Percentiles rank a stretch among this genome's conserved stretches.
Conservation (phyloP, 2,329 filamentous ascomycete species). For the Aspergillus felis region DNA sequence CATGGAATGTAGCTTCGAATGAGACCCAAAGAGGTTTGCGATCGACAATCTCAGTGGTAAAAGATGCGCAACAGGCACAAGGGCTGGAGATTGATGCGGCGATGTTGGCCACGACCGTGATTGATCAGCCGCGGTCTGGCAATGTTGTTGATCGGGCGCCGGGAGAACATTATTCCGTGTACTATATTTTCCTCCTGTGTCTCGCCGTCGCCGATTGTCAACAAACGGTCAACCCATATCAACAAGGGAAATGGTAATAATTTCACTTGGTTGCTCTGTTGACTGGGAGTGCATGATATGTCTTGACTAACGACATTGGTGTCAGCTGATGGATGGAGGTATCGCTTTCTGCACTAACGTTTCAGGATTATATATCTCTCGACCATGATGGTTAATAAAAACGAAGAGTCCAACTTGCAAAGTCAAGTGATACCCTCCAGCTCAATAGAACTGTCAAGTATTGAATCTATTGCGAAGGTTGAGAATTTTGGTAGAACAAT, state of each 20-base stretch:
- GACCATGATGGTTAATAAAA: too few relatives aligned
- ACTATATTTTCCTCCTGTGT: neutral
- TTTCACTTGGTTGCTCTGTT: too few relatives aligned
- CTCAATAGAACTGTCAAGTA: too few relatives aligned
- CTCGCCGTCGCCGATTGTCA: neutral
- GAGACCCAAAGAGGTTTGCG: conserved; percentile 4
- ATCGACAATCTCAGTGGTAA: neutral
- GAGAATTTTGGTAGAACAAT: neutral
- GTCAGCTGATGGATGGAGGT: neutral
- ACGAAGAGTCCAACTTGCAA: too few relatives aligned
- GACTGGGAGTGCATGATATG: neutral
- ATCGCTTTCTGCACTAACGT: neutral
- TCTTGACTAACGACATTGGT: neutral
- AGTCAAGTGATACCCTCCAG: too few relatives aligned
- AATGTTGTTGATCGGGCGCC: neutral
- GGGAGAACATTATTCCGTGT: neutral
- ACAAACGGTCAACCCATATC: neutral
- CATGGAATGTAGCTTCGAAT: conserved; percentile 8
- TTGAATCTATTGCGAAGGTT: neutral
- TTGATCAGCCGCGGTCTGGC: neutral
- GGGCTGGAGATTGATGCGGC: neutral
- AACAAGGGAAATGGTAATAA: neutral
- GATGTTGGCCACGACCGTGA: neutral
- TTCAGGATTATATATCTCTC: neutral
- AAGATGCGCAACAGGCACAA: neutral